phyloP scores from a whole-genome alignment of 2,329 filamentous ascomycete species.

The Apiospora hydei region DNA sequence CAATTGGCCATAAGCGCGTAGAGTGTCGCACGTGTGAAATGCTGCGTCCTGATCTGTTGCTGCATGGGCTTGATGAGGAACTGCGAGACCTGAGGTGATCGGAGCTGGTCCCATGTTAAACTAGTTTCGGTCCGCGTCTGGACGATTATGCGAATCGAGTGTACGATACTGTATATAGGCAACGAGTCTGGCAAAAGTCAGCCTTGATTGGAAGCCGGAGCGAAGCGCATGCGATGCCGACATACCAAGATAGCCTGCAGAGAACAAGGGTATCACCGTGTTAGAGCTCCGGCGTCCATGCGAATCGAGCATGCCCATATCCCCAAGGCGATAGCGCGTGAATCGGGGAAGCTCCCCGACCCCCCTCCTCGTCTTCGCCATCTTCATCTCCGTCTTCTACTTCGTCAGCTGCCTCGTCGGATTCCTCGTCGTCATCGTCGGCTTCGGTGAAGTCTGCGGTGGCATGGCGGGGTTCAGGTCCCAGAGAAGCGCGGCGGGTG shows the following conservation, averaged over 20 bases:
- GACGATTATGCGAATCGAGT: conserved; percentile 86
- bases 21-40: conserved; percentile 85
- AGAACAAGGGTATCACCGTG: conserved; percentile 76
- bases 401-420: conserved; percentile 48
- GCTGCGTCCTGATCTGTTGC: conserved; percentile 81
- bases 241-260: conserved; percentile 76
- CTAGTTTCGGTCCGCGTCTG: conserved; percentile 89
- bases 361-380: conserved; percentile 35
- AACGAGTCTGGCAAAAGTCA: conserved; percentile 69
- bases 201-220: not conserved
- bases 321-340: conserved; percentile 46
- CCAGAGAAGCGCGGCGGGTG: conserved; percentile 33
- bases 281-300: conserved; percentile 42
- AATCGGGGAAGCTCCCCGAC: conserved; percentile 32
- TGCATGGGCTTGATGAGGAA: conserved; percentile 96
- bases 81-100: conserved; percentile 94
- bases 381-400: conserved; percentile 58
- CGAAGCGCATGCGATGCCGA: conserved; percentile 8
- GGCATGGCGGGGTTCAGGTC: conserved; percentile 56
- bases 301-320: conserved; percentile 30
- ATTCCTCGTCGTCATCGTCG: conserved; percentile 60
- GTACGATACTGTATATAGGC: conserved; percentile 89
- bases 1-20: conserved; percentile 95
- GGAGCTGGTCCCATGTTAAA: conserved; percentile 90
- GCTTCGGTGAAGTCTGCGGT: conserved; percentile 71